Base-by-base conservation (phyloP, 306 rosid genomes). In the Pachyrhizus erosus region DNA sequence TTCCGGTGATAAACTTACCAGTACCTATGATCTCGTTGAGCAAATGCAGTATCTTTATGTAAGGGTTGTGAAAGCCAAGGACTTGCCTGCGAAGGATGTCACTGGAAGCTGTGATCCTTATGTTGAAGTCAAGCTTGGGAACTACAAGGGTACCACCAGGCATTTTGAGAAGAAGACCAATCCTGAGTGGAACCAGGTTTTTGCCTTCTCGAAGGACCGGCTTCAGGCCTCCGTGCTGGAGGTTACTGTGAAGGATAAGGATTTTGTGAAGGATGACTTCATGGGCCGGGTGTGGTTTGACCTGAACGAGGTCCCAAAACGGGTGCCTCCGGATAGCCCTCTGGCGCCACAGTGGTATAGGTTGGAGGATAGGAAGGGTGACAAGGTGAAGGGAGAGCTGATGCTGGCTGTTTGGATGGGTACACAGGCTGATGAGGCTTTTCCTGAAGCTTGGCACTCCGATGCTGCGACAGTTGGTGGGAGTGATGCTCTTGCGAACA, bases 341-440 rank as follows among this genome's bases (percentile, higher is more conserved):
- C 78, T 95, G 84, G 98, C 98, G 0, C 98, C 98, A 0, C 98
- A 95, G 27, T 95, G 98, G 98, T 95, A 95, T 79, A 87, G 98
- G 46, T 75, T 95, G 89, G 98, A 93, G 76, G 98, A 93, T 40
- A 87, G 85, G 51, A 88, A 84, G 82, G 89, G 89, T 15, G 89
- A 80, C 17, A 95, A 95, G 89, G 89, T 66, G 2, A 93, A 70
- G 83, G 98, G 98, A 65, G 98, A 95, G 89, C 85, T 95, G 21
- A 95, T 95, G 98, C 85, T 95, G 85, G 98, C 98, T 73, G 98
- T 95, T 49, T 95, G 98, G 98, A 91, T 93, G 98, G 98, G 98
- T 46, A 95, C 98, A 18, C 98, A 95, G 82, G 98, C 98, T 4
- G 98, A 95, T 84, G 98, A 95, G 76, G 98, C 98, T 0, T 95